Evolutionary conservation across 2,329 filamentous ascomycete genomes (phyloP).

Genomic region (Arthrocladium fulminans): DNA sequence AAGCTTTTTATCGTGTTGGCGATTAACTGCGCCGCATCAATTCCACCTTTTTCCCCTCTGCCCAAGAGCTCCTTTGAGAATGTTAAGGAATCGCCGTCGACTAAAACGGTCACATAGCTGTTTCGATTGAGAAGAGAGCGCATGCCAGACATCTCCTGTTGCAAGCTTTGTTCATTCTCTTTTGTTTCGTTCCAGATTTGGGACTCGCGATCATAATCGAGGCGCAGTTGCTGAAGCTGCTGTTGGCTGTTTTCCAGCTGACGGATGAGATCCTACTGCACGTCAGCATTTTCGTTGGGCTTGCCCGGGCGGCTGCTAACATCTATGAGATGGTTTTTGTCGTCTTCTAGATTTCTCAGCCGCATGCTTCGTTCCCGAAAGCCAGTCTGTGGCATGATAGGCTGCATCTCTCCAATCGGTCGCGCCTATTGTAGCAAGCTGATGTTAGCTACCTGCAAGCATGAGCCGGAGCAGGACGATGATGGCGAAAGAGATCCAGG

Average conservation of each 20-base stretch:
- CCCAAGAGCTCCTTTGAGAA: conserved; percentile 45
- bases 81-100: conserved; percentile 49
- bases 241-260: conserved; percentile 37
- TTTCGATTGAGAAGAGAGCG: conserved; percentile 38
- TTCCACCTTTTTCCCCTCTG: conserved; percentile 45
- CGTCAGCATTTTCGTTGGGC: conserved; percentile 8
- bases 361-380: conserved; percentile 35
- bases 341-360: conserved; percentile 36
- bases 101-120: conserved; percentile 45
- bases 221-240: conserved; percentile 24
- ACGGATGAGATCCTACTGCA: conserved; percentile 38
- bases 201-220: conserved; percentile 41
- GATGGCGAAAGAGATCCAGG: too few relatives aligned
- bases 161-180: conserved; percentile 40
- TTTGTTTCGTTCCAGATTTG: conserved; percentile 40
- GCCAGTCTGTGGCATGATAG: conserved; percentile 5
- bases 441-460: neutral
- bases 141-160: conserved; percentile 25
- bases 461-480: too few relatives aligned
- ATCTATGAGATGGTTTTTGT: conserved; percentile 42
- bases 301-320: conserved; percentile 24
- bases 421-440: conserved; percentile 7
- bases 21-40: conserved; percentile 44
- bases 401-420: conserved; percentile 15
- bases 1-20: conserved; percentile 36